phyloP scores from a whole-genome alignment of 306 rosid species.

The Vigna reflexopilosa region DNA sequence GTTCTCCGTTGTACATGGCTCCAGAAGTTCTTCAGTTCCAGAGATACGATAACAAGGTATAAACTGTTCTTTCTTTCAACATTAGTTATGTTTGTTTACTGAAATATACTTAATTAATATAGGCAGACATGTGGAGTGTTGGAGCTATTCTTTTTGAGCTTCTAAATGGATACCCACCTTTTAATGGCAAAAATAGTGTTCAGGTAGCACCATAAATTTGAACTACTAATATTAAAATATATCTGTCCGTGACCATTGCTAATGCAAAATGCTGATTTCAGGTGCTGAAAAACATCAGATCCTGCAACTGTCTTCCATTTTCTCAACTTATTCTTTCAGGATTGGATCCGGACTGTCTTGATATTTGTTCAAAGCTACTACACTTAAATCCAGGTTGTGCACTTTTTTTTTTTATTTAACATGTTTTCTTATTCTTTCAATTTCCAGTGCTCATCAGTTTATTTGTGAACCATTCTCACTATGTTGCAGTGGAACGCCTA shows the following conservation, averaged over 20 bases:
- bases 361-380: slow-evolving; percentile 63
- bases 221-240: background rate
- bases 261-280: slow-evolving; percentile 39
- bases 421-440: background rate
- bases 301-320: slow-evolving; percentile 62
- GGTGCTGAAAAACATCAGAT: slow-evolving; percentile 64
- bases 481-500: slow-evolving; percentile 59
- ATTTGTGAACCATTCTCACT: slow-evolving; percentile 19
- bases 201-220: slow-evolving; percentile 52
- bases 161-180: slow-evolving; percentile 74
- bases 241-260: slow-evolving; percentile 5
- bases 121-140: slow-evolving; percentile 82
- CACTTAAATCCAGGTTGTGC: slow-evolving; percentile 63
- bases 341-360: slow-evolving; percentile 59
- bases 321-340: slow-evolving; percentile 50
- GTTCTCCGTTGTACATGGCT: slow-evolving; percentile 73
- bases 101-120: slow-evolving; percentile 26
- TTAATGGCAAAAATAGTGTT: slow-evolving; percentile 63
- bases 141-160: slow-evolving; percentile 78
- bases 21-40: slow-evolving; percentile 73
- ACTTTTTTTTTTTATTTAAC: slow-evolving; percentile 6
- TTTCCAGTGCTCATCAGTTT: slow-evolving; percentile 15
- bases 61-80: background rate
- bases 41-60: slow-evolving; percentile 65
- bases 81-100: slow-evolving; percentile 1